phyloP scores from a whole-genome alignment of 2,329 filamentous ascomycete genomes.

The Cytospora mali region DNA sequence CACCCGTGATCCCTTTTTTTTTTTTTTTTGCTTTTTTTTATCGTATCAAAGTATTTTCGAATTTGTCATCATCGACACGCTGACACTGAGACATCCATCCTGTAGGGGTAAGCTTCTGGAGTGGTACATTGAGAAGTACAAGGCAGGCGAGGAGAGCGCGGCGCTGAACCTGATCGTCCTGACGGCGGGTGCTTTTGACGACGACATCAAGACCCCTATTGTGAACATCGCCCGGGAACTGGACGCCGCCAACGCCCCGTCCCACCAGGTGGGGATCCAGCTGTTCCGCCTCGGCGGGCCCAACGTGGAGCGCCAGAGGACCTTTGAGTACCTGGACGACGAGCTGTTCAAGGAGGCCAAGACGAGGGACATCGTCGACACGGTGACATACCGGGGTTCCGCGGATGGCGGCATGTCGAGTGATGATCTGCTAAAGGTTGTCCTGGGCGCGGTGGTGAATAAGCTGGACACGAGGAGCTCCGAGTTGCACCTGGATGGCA shows the following conservation, averaged over 20 bases:
- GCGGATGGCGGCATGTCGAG: slow-evolving; percentile 21
- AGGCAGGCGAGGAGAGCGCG: slow-evolving; percentile 32
- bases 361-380: slow-evolving; percentile 29
- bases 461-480: slow-evolving; percentile 28
- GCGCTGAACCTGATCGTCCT: slow-evolving; percentile 35
- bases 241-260: slow-evolving; percentile 25
- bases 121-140: slow-evolving; percentile 36
- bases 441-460: slow-evolving; percentile 30
- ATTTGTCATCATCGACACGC: too few species aligned
- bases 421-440: slow-evolving; percentile 29
- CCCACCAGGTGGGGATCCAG: slow-evolving; percentile 30
- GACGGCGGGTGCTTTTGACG: slow-evolving; percentile 31
- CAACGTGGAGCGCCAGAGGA: slow-evolving; percentile 23
- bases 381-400: slow-evolving; percentile 13
- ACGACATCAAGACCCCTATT: slow-evolving; percentile 28
- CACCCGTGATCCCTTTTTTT: too few species aligned
- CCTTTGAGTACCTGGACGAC: slow-evolving; percentile 30
- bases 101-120: slow-evolving; percentile 29
- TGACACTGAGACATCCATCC: background rate
- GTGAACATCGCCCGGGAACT: slow-evolving; percentile 27
- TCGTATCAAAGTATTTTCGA: too few species aligned
- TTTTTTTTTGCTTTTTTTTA: too few species aligned
- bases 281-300: slow-evolving; percentile 28
- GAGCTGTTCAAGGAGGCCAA: slow-evolving; percentile 29
- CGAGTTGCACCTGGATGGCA: slow-evolving; percentile 10